phyloP scores from a whole-genome alignment of 805 yeast genomes.

The Ogataea chonburiensis region DNA sequence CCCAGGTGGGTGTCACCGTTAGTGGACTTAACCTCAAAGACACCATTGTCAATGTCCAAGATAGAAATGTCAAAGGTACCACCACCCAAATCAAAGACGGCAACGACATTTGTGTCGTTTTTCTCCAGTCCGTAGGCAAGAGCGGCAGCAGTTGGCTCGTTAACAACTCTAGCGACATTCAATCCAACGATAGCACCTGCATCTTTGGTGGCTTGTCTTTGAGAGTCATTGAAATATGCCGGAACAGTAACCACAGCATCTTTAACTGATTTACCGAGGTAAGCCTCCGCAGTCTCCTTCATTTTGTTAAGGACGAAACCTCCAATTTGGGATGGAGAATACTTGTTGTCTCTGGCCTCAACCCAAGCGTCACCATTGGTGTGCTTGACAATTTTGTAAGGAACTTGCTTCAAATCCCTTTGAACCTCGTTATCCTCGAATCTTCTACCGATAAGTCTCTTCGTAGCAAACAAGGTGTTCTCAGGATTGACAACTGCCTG shows the following conservation, averaged over 20 bases:
- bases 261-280: conserved; percentile 81
- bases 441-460: conserved; percentile 74
- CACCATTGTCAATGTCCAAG: conserved; percentile 96
- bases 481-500: conserved; percentile 75
- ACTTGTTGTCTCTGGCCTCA: conserved; percentile 42
- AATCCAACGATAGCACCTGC: conserved; percentile 97
- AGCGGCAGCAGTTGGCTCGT: conserved; percentile 93
- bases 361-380: conserved; percentile 72
- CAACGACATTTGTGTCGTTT: conserved; percentile 58
- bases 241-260: conserved; percentile 92
- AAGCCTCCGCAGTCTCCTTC: conserved; percentile 97
- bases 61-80: conserved; percentile 98
- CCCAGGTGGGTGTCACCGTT: conserved; percentile 95
- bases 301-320: conserved; percentile 83
- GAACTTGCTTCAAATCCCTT: conserved; percentile 59
- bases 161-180: conserved; percentile 84
- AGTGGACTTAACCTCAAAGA: conserved; percentile 95
- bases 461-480: conserved; percentile 79
- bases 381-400: conserved; percentile 60
- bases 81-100: conserved; percentile 97
- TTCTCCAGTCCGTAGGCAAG: conserved; percentile 93
- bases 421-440: conserved; percentile 69
- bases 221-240: conserved; percentile 88
- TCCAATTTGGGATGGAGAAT: conserved; percentile 72
- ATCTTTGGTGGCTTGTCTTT: conserved; percentile 92